Base-by-base conservation (phyloP, 495 filamentous ascomycete genomes). In the Penicillium mononematosum region DNA sequence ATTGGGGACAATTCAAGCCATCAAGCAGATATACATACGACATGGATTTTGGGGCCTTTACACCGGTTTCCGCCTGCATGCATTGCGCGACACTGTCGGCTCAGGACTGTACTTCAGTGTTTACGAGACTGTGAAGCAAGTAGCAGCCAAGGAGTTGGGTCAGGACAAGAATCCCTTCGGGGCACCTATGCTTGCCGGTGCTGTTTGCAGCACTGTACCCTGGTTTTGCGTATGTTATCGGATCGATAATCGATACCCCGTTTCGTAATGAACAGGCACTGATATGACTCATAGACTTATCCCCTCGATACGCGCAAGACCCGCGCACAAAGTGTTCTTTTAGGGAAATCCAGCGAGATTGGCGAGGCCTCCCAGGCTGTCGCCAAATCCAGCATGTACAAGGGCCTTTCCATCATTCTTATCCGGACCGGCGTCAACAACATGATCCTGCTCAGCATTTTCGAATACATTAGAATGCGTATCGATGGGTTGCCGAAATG, bases 81-180 rank as follows among this genome's bases (percentile, higher is more conserved):
- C 71, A 81, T 83, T 95, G 67, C 84, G 92, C 45, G 92, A 97
- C 67, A 94, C 90, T 0, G 79, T 96, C 46, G 92, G 92, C 24
- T 94, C 92, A 3, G 90, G 82, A 3, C 86, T 96, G 53, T 97
- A 96, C 69, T 97, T 97, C 65, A 85, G 87, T 55, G 89, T 91
- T 58, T 97, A 97, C 67, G 92, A 97, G 67, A 90, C 86, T 59
- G 84, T 85, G 55, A 96, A 97, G 72, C 89, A 96, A 70, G 65
- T 94, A 42, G 82, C 92, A 41, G 85, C 87, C 31, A 91, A 73
- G 39, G 70, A 75, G 53, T 60, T 75, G 27, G 75, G 76, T 4
- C 63, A 63, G 4, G 68, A 72, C 34, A 71, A 70, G 31, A 73
- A 69, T 27, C 74, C 72, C 0, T 70, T 79, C 17, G 76, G 75